phyloP scores from a whole-genome alignment of 805 yeast genomes.

The Starmerella vitae region DNA sequence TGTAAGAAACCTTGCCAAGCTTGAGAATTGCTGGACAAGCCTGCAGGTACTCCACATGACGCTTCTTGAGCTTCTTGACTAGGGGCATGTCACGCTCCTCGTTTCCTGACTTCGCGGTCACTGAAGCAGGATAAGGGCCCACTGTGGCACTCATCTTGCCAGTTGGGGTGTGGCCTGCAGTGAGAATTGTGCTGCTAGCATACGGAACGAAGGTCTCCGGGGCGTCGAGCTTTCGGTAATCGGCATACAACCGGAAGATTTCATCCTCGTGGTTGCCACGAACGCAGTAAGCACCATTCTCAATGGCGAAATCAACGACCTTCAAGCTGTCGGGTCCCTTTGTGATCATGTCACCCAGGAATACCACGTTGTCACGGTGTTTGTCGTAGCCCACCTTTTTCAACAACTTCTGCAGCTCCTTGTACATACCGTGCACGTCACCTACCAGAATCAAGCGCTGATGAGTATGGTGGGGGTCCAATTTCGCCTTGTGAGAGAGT shows the following conservation, averaged over 20 bases:
- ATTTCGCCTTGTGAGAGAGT: constrained; percentile 14
- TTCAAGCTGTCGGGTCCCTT: constrained; percentile 69
- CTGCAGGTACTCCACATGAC: constrained; percentile 48
- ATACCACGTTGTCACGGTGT: constrained; percentile 41
- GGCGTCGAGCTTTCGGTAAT: constrained; percentile 36
- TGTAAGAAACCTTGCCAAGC: constrained; percentile 42
- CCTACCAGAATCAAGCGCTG: constrained; percentile 58
- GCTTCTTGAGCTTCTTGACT: constrained; percentile 43
- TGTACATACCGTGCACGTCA: constrained; percentile 73
- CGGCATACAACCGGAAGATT: constrained; percentile 51
- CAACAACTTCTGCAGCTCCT: constrained; percentile 42
- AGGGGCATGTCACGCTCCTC: constrained; percentile 29
- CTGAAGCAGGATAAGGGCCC: constrained; percentile 7
- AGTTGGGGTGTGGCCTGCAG: constrained; percentile 14
- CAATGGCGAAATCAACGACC: constrained; percentile 52
- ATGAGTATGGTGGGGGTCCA: constrained; percentile 12
- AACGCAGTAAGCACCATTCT: constrained; percentile 52
- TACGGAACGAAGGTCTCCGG: constrained; percentile 23
- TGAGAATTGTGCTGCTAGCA: constrained; percentile 16
- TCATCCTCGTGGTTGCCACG: constrained; percentile 83
- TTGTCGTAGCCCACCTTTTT: constrained; percentile 33
- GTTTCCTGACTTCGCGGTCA: not conserved
- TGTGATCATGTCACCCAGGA: constrained; percentile 73
- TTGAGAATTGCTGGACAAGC: constrained; percentile 50
- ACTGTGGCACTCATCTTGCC: constrained; percentile 9